These are phyloP conservation scores for Picochlorum sp. DNA, from an alignment of 139 green algal genomes.

Conservation along the genomic window DNA sequence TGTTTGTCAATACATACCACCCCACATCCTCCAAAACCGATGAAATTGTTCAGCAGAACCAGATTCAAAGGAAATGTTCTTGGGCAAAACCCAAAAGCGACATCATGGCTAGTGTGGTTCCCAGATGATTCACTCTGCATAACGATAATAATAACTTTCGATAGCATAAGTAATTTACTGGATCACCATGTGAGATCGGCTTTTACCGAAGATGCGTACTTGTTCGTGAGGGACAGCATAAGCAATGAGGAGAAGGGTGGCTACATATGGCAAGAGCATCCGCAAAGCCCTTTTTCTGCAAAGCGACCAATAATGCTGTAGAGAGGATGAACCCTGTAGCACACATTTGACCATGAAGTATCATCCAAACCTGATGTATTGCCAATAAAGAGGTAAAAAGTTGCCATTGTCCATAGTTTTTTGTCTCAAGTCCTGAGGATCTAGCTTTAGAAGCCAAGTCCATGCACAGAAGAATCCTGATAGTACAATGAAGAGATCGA, in stretches of 20 bases:
- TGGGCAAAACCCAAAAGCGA: neutral
- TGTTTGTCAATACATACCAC: neutral
- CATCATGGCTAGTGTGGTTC: neutral
- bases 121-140: neutral
- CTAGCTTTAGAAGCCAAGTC: no score
- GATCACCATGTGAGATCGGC: no score
- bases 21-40: conserved; percentile 11
- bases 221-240: neutral
- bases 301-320: neutral
- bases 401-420: no score
- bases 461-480: neutral
- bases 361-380: no score
- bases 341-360: no score
- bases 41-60: conserved; percentile 9
- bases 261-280: neutral
- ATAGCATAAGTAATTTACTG: no score
- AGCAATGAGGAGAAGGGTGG: neutral
- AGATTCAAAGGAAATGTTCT: neutral
- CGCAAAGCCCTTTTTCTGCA: neutral
- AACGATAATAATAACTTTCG: no score
- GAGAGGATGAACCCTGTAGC: no score
- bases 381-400: no score
- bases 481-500: neutral
- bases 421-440: no score
- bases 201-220: no score